Evolutionary conservation across 2,329 filamentous ascomycete species (phyloP).

Genomic region (Pestalotiopsis fici): DNA sequence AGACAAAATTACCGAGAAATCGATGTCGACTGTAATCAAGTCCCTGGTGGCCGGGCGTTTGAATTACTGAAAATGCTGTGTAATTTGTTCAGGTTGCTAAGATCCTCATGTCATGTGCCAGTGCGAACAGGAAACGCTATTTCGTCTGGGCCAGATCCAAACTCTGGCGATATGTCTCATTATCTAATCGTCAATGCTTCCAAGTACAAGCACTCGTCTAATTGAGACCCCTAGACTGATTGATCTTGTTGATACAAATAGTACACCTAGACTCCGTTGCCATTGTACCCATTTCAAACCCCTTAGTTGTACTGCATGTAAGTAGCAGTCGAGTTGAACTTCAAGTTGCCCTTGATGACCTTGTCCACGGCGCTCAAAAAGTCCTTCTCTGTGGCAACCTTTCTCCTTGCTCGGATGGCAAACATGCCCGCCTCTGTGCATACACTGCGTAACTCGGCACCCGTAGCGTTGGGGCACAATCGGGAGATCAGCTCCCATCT

Average conservation of each 20-base stretch:
- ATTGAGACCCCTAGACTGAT: not conserved
- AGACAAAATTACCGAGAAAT: no score
- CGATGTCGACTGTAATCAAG: no score
- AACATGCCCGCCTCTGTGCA: slow-evolving; percentile 99
- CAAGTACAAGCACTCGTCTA: slow-evolving; percentile 8
- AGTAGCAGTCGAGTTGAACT: slow-evolving; percentile 98
- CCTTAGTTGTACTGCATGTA: slow-evolving; percentile 98
- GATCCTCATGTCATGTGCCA: not conserved
- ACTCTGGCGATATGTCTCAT: not conserved
- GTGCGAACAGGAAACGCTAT: not conserved
- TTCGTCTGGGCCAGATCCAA: not conserved
- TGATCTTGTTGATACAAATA: slow-evolving; percentile 10
- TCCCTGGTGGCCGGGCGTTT: no score
- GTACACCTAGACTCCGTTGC: slow-evolving; percentile 10
- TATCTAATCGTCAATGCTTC: slow-evolving; percentile 5
- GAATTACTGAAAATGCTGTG: no score
- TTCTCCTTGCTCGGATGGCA: slow-evolving; percentile 88
- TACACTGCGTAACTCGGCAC: slow-evolving; percentile 92
- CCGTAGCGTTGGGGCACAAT: slow-evolving; percentile 94
- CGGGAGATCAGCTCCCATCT: slow-evolving; percentile 98
- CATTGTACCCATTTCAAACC: not conserved
- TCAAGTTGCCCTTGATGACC: slow-evolving; percentile 98
- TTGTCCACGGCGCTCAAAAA: slow-evolving; percentile 98
- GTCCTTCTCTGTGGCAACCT: slow-evolving; percentile 98
- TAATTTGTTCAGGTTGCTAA: not conserved